Base-by-base conservation (phyloP, 1,284 basidiomycete genomes). In the Malassezia pachydermatis region DNA sequence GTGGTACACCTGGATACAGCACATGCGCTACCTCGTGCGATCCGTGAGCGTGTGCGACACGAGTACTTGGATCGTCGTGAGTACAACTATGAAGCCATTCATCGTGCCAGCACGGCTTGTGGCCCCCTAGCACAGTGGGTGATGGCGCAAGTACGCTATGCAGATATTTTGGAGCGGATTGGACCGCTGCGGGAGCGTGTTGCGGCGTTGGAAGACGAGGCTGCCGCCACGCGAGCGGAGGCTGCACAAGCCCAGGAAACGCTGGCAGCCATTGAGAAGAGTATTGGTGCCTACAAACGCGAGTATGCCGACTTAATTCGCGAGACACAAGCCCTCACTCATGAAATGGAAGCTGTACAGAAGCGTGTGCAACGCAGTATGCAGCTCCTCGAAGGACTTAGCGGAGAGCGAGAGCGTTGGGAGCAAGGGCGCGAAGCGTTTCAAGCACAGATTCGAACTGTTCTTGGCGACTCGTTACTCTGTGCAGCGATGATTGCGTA, bases 61-160 rank as follows among this genome's bases (percentile, higher is more conserved):
- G 90, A 98, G 57, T 99, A 88, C 77, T 77, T 99, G 59, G 84
- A 82, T 63, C 82, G 86, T 30, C 84, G 90, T 0, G 82, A 83
- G 3, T 99, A 84, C 78, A 96, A 90, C 73, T 98, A 88, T 69
- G 94, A 96, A 70, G 86, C 79, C 7, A 90, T 99, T 45, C 84
- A 98, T 67, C 84, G 86, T 51, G 94, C 94, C 20, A 90, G 86
- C 75, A 88, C 84, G 75, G 95, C 95, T 22, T 98, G 94, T 72
- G 94, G 94, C 36, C 95, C 94, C 17, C 80, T 99, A 30, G 92
- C 94, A 57, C 94, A 95, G 72, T 96, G 94, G 94, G 90, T 84
- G 7, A 81, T 98, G 49, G 94, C 94, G 1, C 95, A 99, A 74
- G 89, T 98, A 37, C 81, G 82, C 33, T 99, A 88, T 78, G 96